Percentiles rank a stretch among this genome's conserved stretches.
phyloP scores from a whole-genome alignment of 768 basidiomycete genomes.

The Podaxis sp. region DNA sequence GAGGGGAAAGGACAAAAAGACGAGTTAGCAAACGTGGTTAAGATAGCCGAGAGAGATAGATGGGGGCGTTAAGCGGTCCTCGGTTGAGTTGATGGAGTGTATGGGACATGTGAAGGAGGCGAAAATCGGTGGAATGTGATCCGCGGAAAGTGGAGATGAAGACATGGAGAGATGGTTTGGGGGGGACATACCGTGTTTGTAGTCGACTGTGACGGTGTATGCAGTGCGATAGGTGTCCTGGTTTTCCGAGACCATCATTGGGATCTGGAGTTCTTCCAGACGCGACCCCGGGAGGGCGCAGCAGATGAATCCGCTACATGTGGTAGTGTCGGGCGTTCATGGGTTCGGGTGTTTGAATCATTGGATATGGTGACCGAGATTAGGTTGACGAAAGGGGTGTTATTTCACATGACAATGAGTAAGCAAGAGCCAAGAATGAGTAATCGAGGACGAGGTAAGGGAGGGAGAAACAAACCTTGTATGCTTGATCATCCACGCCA shows the following conservation, averaged over 20 bases:
- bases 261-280: conserved; percentile 75
- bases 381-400: background rate
- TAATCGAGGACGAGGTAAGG: background rate
- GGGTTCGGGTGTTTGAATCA: background rate
- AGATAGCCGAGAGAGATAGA: conserved; percentile 14
- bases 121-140: background rate
- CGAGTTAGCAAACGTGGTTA: background rate
- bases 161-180: conserved; percentile 15
- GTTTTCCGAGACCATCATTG: conserved; percentile 93
- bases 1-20: background rate
- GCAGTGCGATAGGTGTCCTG: conserved; percentile 91
- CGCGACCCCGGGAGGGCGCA: conserved; percentile 76
- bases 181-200: conserved; percentile 66
- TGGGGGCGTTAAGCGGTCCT: background rate
- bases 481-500: conserved; percentile 99
- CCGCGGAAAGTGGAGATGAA: conserved; percentile 6
- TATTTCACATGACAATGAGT: conserved; percentile 3
- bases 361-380: background rate
- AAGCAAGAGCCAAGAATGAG: background rate
- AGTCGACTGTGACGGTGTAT: conserved; percentile 95
- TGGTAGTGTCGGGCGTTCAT: background rate
- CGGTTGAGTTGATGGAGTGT: background rate
- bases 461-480: conserved; percentile 63
- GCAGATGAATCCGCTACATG: conserved; percentile 89
- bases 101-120: background rate